Evolutionary conservation across 495 filamentous ascomycete species (phyloP), one percentile per base, ranked within the genome.

Genomic region (Aspergillus conjunctus): DNA sequence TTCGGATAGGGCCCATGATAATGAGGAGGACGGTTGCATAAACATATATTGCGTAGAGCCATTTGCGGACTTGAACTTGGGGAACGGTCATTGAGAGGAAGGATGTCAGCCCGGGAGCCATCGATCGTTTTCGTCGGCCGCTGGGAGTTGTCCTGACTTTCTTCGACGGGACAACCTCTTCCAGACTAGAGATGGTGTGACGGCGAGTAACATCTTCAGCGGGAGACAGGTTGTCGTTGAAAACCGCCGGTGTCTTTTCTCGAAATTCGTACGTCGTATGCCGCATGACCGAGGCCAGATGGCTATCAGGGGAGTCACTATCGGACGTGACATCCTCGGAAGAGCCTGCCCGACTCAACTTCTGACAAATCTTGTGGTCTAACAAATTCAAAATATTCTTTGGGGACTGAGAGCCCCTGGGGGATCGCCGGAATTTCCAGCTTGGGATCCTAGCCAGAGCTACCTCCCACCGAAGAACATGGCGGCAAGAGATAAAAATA

Each of bases 391-490:
- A 61, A 50, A 85, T 74, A 12, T 74, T 73, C 46, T 79, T 80
- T 17, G 72, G 75, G 14, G 79, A 78, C 57, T 74, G 73, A 22
- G 79, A 75, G 22, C 74, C 63, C 12, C 72, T 74, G 0, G 77
- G 77, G 12, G 81, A 71, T 18, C 87, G 85, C 61, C 87, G 84
- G 63, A 98, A 93, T 34, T 92, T 88, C 91, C 93, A 97, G 60
- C 83, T 90, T 2, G 94, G 94, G 37, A 98, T 90, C 43, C 95
- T 80, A 17, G 93, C 92, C 44, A 98, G 75, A 51, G 88, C 80
- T 15, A 97, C 87, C 37, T 88, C 91, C 91, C 91, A 97, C 70
- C 79, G 84, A n/a, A 98, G 85, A 15, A 93, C 82, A 50, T 87
- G 84, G 41, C 82, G 80, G 70, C 90, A 96, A 14, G 83, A 78